Evolutionary conservation across 1,284 basidiomycete species (phyloP).

Genomic region (Melampsora larici-populina): DNA sequence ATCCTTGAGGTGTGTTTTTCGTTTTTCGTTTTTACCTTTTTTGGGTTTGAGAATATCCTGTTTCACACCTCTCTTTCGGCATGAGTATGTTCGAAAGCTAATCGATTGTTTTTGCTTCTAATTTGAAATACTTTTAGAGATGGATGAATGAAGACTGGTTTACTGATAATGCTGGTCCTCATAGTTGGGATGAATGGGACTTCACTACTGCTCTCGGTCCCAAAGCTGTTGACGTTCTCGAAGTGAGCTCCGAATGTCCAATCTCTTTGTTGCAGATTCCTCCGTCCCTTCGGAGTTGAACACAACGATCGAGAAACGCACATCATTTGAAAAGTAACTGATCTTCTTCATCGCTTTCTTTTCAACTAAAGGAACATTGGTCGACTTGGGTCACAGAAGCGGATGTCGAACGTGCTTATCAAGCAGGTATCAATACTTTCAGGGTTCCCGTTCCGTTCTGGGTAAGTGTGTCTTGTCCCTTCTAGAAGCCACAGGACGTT

Average conservation of each 20-base stretch:
- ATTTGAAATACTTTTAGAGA: constrained; percentile 46
- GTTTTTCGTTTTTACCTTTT: too few species aligned
- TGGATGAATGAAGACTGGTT: constrained; percentile 57
- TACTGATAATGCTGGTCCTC: constrained; percentile 49
- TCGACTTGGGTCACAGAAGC: constrained; percentile 54
- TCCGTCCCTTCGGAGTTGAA: constrained; percentile 17
- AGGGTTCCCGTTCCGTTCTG: constrained; percentile 23
- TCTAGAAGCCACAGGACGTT: not conserved
- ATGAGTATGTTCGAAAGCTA: too few species aligned
- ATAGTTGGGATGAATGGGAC: constrained; percentile 55
- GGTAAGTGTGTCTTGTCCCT: constrained; percentile 41
- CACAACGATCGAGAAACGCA: constrained; percentile 26
- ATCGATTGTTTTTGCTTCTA: not conserved
- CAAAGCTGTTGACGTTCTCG: constrained; percentile 33
- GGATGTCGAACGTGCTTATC: constrained; percentile 52
- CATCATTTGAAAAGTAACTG: not conserved
- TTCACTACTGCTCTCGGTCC: constrained; percentile 51
- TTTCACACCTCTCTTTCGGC: too few species aligned
- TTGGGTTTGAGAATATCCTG: too few species aligned
- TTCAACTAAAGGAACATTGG: constrained; percentile 52
- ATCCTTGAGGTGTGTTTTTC: constrained; percentile 45
- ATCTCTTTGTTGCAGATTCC: not conserved
- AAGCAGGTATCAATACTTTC: constrained; percentile 43
- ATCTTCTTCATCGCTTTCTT: not conserved
- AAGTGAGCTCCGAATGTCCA: not conserved